Conservation (phyloP, 1,139 yeast genomes). For the Torulaspora globosa region DNA sequence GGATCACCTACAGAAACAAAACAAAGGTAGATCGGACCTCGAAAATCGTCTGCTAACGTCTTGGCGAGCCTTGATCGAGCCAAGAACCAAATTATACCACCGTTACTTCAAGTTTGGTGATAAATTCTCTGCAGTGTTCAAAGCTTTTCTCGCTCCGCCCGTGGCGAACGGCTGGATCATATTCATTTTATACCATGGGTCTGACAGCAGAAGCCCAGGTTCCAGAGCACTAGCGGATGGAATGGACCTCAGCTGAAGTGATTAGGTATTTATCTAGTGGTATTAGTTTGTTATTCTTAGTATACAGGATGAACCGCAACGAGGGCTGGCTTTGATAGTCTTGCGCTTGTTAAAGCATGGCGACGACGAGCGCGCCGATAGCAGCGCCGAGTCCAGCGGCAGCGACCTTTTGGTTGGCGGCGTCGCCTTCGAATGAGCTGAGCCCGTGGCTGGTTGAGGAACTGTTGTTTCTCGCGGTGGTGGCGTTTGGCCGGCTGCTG, state of each 20-base stretch:
- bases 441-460: slow-evolving; percentile 12
- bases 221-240: not conserved
- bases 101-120: not conserved
- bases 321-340: not conserved
- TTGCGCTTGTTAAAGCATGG: slow-evolving; percentile 16
- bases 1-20: not conserved
- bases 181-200: not conserved
- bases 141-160: not conserved
- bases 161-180: not conserved
- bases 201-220: not conserved
- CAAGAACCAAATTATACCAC: not conserved
- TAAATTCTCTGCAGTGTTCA: not conserved
- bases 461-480: slow-evolving; percentile 7
- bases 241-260: not conserved
- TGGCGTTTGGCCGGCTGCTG: slow-evolving; percentile 5
- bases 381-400: slow-evolving; percentile 19
- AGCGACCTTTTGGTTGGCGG: slow-evolving; percentile 12
- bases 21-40: not conserved
- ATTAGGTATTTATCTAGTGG: slow-evolving; percentile 2
- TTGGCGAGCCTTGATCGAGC: not conserved
- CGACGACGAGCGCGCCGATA: slow-evolving; percentile 24
- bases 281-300: not conserved
- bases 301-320: slow-evolving; percentile 1
- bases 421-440: slow-evolving; percentile 19
- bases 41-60: not conserved